Conservation (phyloP, 495 filamentous ascomycete species). For the Echria macrotheca region DNA sequence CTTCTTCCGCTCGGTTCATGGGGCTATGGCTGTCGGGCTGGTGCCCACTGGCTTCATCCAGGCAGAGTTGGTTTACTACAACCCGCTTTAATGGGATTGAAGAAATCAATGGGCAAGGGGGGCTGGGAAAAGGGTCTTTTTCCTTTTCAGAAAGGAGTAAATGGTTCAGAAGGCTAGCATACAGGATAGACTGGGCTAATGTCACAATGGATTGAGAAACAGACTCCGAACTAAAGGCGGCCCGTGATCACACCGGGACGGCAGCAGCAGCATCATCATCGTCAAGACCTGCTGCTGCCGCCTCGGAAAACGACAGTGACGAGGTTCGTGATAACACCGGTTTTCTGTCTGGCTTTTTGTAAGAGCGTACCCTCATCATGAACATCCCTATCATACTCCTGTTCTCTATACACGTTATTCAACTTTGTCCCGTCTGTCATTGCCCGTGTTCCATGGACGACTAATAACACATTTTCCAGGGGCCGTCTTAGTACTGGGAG, state of each 20-base stretch:
- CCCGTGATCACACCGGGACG: too few relatives aligned
- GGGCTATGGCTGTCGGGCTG: too few relatives aligned
- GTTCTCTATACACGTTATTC: neutral
- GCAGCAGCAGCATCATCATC: neutral
- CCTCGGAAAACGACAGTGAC: neutral
- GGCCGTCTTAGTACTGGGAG: neutral
- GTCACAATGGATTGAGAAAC: neutral
- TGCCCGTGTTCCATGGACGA: neutral
- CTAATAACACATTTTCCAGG: neutral
- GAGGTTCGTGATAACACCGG: constrained; percentile 9
- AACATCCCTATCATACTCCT: neutral
- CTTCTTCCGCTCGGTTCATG: too few relatives aligned
- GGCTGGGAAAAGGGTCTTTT: too few relatives aligned
- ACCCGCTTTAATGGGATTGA: too few relatives aligned
- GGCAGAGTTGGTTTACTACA: too few relatives aligned
- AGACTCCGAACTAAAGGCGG: neutral
- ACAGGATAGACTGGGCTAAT: neutral
- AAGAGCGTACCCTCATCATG: constrained; percentile 4
- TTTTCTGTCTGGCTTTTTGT: constrained; percentile 16
- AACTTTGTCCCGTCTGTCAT: neutral
- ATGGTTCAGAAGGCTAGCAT: neutral
- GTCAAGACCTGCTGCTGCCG: neutral
- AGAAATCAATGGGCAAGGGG: too few relatives aligned
- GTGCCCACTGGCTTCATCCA: too few relatives aligned
- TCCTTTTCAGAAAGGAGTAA: neutral